Evolutionary conservation across 805 yeast species (phyloP), one percentile per base, ranked within the genome.

Genomic region (Kazachstania taianensis): DNA sequence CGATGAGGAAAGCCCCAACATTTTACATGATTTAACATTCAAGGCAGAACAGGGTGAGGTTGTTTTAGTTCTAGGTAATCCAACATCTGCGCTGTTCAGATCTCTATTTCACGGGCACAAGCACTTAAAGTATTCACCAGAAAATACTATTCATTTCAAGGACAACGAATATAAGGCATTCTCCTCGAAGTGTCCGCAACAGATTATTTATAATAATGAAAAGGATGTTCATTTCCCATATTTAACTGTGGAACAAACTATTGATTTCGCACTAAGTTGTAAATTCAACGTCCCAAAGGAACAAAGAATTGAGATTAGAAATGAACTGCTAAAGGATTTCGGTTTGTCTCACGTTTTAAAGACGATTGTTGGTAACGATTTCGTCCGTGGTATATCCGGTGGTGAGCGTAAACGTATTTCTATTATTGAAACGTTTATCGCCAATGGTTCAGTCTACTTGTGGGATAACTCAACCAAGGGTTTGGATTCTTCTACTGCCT

Each of bases 351-450:
- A 73, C 49, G 74, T 78, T 7, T 57, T 66, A 38, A 57, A 74
- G 45, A 73, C 80, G 25, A 70, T 68, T 41, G 81, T 75, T 30
- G 82, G 82, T 56, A 69, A 74, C 49, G 80, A 75, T 44, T 73
- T 63, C 40, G 64, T 74, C 24, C 67, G 79, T 59, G 81, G 81
- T 59, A 74, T 74, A 35, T 73, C 79, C 20, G 81, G 80, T 55
- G 80, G 81, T 65, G 80, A 75, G 55, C 64, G 80, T 50, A 75
- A 73, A 55, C 66, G 81, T 61, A 77, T 75, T 15, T 71, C 78
- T 13, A 73, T 75, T 54, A 78, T 78, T 17, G 81, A 75, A 49
- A 77, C 66, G 5, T 62, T 68, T 6, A 55, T 67, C 33, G 59
- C 63, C 35, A 65, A 66, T 37, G 69, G 70, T 32, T 61, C 68